phyloP scores from a whole-genome alignment of 1,284 basidiomycete genomes.

The Cryptococcus deneoformans region DNA sequence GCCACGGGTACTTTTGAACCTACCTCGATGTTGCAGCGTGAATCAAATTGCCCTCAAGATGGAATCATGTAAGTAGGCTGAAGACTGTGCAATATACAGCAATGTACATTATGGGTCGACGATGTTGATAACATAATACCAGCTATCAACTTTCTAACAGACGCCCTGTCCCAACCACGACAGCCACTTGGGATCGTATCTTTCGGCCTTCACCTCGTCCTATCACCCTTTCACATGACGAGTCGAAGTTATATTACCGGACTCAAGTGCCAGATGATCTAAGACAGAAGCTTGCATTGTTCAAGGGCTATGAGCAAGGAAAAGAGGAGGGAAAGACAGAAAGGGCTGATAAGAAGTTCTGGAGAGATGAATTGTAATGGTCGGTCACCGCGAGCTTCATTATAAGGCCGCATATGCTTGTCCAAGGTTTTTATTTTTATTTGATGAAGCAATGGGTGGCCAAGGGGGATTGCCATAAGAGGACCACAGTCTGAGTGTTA shows the following conservation, averaged over 20 bases:
- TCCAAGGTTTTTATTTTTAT: no score
- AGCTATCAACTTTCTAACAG: conserved; percentile 39
- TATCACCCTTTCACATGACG: conserved; percentile 39
- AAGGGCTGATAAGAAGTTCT: conserved; percentile 16
- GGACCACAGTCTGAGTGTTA: no score
- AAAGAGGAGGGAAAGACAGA: conserved; percentile 24
- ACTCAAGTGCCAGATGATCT: conserved; percentile 15
- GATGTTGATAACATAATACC: not conserved
- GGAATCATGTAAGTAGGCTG: conserved; percentile 38
- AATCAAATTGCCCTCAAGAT: conserved; percentile 40
- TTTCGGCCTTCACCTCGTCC: conserved; percentile 42
- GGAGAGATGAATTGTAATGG: conserved; percentile 32
- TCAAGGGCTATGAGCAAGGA: conserved; percentile 32
- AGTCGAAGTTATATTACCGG: conserved; percentile 28
- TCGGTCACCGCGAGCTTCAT: no score
- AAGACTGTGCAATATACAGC: not conserved
- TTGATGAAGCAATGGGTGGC: no score
- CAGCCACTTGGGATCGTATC: conserved; percentile 42
- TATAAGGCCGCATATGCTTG: no score
- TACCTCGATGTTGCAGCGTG: conserved; percentile 5
- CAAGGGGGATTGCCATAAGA: no score
- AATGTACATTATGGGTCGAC: not conserved
- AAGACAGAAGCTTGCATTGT: conserved; percentile 37
- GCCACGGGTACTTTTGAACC: conserved; percentile 32
- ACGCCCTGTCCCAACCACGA: conserved; percentile 19